These are phyloP conservation scores for Westerdykella ornata DNA, from an alignment of 2,329 filamentous ascomycete species.

Conservation along the genomic window DNA sequence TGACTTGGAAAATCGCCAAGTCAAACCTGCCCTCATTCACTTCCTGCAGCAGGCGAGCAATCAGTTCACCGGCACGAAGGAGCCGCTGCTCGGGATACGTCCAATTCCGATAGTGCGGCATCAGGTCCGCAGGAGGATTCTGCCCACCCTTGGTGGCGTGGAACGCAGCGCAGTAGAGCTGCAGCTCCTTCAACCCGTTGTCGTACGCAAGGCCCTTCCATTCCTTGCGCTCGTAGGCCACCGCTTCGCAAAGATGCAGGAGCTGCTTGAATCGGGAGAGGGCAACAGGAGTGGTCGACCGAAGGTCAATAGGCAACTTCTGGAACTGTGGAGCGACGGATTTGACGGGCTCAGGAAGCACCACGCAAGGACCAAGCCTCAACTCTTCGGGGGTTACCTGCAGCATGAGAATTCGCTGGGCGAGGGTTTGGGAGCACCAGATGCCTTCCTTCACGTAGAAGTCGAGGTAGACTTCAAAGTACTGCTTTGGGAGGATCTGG, in stretches of 20 bases:
- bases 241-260: constrained; percentile 10
- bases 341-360: too few relatives aligned
- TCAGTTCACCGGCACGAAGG: constrained; percentile 7
- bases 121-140: constrained; percentile 2
- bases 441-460: too few relatives aligned
- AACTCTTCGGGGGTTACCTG: neutral
- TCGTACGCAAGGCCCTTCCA: constrained; percentile 11
- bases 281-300: too few relatives aligned
- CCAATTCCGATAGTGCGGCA: constrained; percentile 10
- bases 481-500: neutral
- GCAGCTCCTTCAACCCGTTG: constrained; percentile 5
- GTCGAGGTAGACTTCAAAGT: neutral
- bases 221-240: constrained; percentile 11
- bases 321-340: too few relatives aligned
- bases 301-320: too few relatives aligned
- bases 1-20: constrained; percentile 9
- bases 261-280: constrained; percentile 1
- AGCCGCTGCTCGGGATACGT: constrained; percentile 8
- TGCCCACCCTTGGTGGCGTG: neutral
- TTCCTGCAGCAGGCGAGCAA: constrained; percentile 3
- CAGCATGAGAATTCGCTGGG: too few relatives aligned
- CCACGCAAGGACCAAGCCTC: neutral
- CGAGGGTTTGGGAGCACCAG: too few relatives aligned
- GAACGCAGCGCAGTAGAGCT: constrained; percentile 8
- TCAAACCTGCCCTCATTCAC: constrained; percentile 7